These are phyloP conservation scores for Scheffersomyces lignosus DNA, from an alignment of 805 yeast genomes.

Conservation along the genomic window DNA sequence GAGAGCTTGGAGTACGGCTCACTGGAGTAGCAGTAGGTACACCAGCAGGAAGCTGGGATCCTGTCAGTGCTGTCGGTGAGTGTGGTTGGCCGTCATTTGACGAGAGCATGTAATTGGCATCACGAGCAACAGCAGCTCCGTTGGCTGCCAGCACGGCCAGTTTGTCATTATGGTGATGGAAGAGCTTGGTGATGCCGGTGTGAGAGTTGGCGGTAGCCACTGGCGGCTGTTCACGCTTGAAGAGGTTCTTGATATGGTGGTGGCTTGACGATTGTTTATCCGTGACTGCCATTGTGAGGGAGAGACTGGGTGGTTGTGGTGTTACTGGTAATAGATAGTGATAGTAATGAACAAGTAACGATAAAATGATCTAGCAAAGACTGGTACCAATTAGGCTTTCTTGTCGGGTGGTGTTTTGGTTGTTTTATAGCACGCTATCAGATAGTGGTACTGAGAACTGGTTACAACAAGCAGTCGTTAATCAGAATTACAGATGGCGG, in stretches of 20 bases:
- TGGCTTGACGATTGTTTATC: slow-evolving; percentile 15
- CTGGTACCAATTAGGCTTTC: no score
- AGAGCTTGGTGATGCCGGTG: slow-evolving; percentile 17
- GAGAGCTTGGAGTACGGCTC: slow-evolving; percentile 8
- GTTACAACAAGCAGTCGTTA: no score
- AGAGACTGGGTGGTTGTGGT: no score
- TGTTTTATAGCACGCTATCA: no score
- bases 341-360: no score
- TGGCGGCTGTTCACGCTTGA: slow-evolving; percentile 17
- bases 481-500: no score
- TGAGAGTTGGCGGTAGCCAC: slow-evolving; percentile 12
- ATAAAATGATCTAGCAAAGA: no score
- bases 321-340: no score
- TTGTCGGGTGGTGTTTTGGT: no score
- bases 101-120: not conserved
- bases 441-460: no score
- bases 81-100: not conserved
- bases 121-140: not conserved
- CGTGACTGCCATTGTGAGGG: not conserved
- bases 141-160: no score
- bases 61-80: not conserved
- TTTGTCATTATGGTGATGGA: slow-evolving; percentile 18
- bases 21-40: slow-evolving; percentile 5
- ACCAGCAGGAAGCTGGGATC: no score
- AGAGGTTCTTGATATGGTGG: slow-evolving; percentile 21